Evolutionary conservation across 148 eudicot genomes (phyloP).

Genomic region (Chenopodium suecicum): DNA sequence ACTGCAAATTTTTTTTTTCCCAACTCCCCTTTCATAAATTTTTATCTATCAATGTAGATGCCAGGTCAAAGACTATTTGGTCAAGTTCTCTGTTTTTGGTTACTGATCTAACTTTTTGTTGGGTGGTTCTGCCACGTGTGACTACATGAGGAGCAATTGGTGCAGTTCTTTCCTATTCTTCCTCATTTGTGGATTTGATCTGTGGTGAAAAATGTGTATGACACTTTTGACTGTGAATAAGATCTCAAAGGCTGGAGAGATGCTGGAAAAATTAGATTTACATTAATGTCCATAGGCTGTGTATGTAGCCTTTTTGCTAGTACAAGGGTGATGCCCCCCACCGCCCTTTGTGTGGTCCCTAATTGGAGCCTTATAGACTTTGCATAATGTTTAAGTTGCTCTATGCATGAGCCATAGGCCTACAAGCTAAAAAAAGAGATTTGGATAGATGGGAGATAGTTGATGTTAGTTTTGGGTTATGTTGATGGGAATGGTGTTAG

Average conservation of each 20-base stretch:
- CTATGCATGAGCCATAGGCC: not conserved
- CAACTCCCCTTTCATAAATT: not conserved
- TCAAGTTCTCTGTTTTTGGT: not conserved
- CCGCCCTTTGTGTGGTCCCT: not conserved
- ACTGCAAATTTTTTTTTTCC: not conserved
- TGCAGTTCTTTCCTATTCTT: not conserved
- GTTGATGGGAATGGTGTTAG: not conserved
- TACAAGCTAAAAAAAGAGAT: not conserved
- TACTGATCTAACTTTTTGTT: not conserved
- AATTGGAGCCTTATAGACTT: not conserved
- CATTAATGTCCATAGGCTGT: not conserved
- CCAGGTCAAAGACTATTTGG: not conserved
- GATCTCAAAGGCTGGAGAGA: not conserved
- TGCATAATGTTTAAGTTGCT: not conserved
- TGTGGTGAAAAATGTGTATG: not conserved
- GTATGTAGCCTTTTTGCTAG: not conserved
- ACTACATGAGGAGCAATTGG: not conserved
- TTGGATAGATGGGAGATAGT: not conserved
- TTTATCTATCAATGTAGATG: not conserved
- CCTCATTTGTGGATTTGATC: not conserved
- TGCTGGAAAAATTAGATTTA: no score
- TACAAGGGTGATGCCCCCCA: not conserved
- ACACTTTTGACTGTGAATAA: not conserved
- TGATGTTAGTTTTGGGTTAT: not conserved
- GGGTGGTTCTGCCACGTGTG: not conserved